Evolutionary conservation across 768 basidiomycete species (phyloP), one percentile per base, ranked within the genome.

Genomic region (Tylopilus balloui): DNA sequence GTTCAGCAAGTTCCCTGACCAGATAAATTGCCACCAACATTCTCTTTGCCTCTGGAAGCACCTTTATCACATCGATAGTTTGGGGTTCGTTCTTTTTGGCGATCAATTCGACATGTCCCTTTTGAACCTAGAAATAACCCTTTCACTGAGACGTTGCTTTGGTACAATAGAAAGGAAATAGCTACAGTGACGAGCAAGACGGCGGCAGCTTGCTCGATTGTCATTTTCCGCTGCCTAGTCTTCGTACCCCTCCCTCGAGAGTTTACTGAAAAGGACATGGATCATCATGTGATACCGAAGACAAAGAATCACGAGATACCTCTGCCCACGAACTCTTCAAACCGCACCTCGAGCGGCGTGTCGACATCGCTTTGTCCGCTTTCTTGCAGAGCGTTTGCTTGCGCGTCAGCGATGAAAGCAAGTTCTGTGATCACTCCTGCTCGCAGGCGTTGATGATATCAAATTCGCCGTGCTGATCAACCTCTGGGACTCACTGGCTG

Each of bases 311-410:
- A 20, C 17, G 23, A 34, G 12, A 40, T 58, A 63, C 63, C 61
- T 51, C 63, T 61, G 5, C 54, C 45, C 61, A 64, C 55, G 47
- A 64, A 63, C 25, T 65, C 63, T n/a, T 56, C 25, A 4, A 64
- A 64, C 35, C 47, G 45, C 43, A 64, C 54, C 29, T 60, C 58
- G n/a, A 64, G 42, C 12, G 61, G 61, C 12, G 29, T 25, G 20
- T 48, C 48, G 28, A 41, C 9, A 14, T 43, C 38, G 13, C 17
- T 11, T 23, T 36, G 43, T 13, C 12, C 17, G 1, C 25, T 29
- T 6, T 45, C 47, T 8, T 3, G 31, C 31, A 10, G 40, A 23
- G 13, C 24, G 10, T 48, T 49, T 13, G 15, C 44, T 17, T 36
- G 56, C 21, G 41, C 23, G 19, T 64, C 61, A 15, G 56, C 25